Evolutionary conservation across 768 basidiomycete species (phyloP).

Genomic region (Amanita inopinata): DNA sequence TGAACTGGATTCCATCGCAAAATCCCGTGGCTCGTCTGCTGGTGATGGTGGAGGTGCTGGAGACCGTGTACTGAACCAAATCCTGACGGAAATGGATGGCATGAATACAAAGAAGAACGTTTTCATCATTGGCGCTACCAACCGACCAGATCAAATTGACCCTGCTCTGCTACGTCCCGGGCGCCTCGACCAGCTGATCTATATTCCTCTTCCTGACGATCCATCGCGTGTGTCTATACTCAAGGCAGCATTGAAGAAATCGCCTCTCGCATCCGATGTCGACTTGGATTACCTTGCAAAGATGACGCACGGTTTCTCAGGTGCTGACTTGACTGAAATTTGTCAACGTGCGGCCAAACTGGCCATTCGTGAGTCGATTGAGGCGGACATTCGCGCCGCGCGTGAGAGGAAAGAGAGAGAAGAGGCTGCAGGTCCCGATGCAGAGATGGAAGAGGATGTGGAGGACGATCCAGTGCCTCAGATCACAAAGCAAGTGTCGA

Average conservation of each 20-base stretch:
- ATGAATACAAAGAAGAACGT: conserved; percentile 99
- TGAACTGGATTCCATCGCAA: conserved; percentile 97
- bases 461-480: conserved; percentile 81
- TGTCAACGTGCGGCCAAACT: conserved; percentile 97
- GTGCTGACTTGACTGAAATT: conserved; percentile 99
- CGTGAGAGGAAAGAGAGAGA: conserved; percentile 78
- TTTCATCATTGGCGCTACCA: conserved; percentile 97
- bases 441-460: conserved; percentile 62
- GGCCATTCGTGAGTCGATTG: conserved; percentile 92
- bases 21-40: conserved; percentile 72
- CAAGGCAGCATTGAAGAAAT: conserved; percentile 84
- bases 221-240: conserved; percentile 85
- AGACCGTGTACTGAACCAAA: conserved; percentile 95
- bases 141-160: conserved; percentile 94
- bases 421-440: conserved; percentile 61
- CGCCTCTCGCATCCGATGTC: conserved; percentile 75
- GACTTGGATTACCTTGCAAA: conserved; percentile 82
- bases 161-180: conserved; percentile 90
- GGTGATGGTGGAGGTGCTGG: conserved; percentile 96
- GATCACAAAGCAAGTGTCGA: conserved; percentile 55
- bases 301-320: conserved; percentile 95
- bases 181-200: conserved; percentile 98
- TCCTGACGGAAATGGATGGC: conserved; percentile 97
- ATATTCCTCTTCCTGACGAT: conserved; percentile 98
- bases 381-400: conserved; percentile 73